Evolutionary conservation across 768 basidiomycete genomes (phyloP).

Genomic region (Boletus rubropictus): DNA sequence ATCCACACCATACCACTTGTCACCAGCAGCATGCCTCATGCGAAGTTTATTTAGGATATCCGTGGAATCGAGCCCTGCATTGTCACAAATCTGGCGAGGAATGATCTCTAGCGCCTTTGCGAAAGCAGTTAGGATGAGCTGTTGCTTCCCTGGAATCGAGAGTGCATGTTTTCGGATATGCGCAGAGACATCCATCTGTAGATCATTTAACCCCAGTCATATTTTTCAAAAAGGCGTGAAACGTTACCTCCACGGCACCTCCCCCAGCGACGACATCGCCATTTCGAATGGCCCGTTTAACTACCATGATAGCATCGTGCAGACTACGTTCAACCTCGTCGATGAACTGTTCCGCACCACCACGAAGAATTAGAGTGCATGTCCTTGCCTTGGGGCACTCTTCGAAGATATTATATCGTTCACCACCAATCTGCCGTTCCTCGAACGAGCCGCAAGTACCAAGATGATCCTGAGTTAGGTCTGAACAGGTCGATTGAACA

Average conservation of each 20-base stretch:
- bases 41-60: conserved; percentile 96
- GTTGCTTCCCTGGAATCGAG: conserved; percentile 91
- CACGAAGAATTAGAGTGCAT: conserved; percentile 88
- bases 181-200: conserved; percentile 97
- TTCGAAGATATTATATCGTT: conserved; percentile 93
- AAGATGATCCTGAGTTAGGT: conserved; percentile 84
- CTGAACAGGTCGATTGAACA: conserved; percentile 91
- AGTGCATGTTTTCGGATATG: conserved; percentile 86
- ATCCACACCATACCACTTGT: conserved; percentile 90
- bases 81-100: conserved; percentile 97
- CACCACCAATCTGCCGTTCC: conserved; percentile 93
- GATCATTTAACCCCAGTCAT: background rate
- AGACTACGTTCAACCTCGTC: conserved; percentile 96
- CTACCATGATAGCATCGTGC: conserved; percentile 99
- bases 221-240: background rate
- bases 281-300: conserved; percentile 92
- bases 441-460: conserved; percentile 92
- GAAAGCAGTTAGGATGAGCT: conserved; percentile 90
- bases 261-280: conserved; percentile 97
- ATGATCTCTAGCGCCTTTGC: conserved; percentile 97
- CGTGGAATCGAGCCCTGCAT: conserved; percentile 95
- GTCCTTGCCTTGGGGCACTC: conserved; percentile 92
- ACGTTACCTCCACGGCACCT: conserved; percentile 85
- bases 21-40: conserved; percentile 88
- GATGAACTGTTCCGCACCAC: conserved; percentile 98